Evolutionary conservation across 495 filamentous ascomycete genomes (phyloP), one percentile per base, ranked within the genome.

Genomic region (Platismatia glauca): DNA sequence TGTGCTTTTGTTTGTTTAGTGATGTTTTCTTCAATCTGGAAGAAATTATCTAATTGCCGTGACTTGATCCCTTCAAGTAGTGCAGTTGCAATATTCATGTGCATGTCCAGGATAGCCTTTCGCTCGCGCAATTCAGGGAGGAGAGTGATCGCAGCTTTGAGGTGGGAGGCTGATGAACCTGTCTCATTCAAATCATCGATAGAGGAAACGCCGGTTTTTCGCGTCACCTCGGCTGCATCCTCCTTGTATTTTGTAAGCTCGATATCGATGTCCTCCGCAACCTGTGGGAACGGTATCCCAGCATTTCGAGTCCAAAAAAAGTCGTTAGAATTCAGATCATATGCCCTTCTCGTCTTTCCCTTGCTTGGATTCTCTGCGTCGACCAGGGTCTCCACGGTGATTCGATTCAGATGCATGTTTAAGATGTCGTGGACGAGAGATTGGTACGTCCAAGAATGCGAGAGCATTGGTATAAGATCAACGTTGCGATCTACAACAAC

Each of bases 391-490:
- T 96, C 91, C 46, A 99, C 83, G 6, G 91, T 97, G 70, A 99
- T 97, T n/a, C 91, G 87, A 67, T 97, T 99, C 55, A 97, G 81
- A 65, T 87, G 88, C 90, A 95, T 95, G 44, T 88, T 84, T 61
- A 97, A 84, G 11, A 99, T 88, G 75, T 99, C 95, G 66, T 96
- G 88, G 37, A 97, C 91, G 22, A 99, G 81, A 2, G 91, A 96
- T 71, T 97, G 94, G 70, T 99, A 99, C 6, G 91, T 97, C 94
- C 94, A 99, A 2, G 92, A 96, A 75, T 99, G 94, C 29, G 92
- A 96, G 2, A 97, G 81, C 95, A 97, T 97, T n/a, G 95, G 91
- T 62, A 96, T 90, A 41, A 97, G 73, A 74, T 99, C 94, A 29
- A 99, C 86, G 65, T 95, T 97, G 63, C 94, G 88, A 74, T 97